Evolutionary conservation across 2,329 filamentous ascomycete genomes (phyloP).

Genomic region (Curvularia sp.): DNA sequence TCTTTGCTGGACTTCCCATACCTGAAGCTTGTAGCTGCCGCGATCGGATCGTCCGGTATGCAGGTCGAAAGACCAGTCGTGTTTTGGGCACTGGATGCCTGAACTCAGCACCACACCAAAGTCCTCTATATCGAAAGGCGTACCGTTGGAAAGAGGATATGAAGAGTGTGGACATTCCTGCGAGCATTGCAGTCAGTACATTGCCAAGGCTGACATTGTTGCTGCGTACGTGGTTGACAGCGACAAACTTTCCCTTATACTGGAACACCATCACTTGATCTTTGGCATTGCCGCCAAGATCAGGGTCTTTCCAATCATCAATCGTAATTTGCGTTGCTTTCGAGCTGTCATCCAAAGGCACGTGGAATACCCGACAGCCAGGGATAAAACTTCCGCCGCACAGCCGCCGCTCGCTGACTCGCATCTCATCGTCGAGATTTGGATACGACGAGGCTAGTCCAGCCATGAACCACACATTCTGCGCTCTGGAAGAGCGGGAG

Average conservation of each 20-base stretch:
- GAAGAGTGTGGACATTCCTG: conserved; percentile 68
- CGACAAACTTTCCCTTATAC: conserved; percentile 69
- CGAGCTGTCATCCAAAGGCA: conserved; percentile 33
- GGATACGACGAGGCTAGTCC: conserved; percentile 32
- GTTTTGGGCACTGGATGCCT: conserved; percentile 71
- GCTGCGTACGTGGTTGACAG: conserved; percentile 67
- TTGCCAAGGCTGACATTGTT: not conserved
- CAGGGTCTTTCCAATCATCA: conserved; percentile 37
- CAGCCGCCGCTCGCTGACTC: conserved; percentile 25
- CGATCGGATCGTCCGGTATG: conserved; percentile 68
- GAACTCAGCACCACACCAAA: conserved; percentile 70
- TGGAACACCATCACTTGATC: conserved; percentile 71
- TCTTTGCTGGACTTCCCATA: conserved; percentile 68
- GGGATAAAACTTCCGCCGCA: conserved; percentile 24
- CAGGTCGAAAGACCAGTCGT: conserved; percentile 75
- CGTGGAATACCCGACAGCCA: conserved; percentile 36
- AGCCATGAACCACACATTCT: conserved; percentile 35
- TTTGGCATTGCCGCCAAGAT: conserved; percentile 39
- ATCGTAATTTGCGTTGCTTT: conserved; percentile 26
- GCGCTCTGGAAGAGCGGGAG: conserved; percentile 27
- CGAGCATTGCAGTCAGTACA: not conserved
- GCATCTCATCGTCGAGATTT: conserved; percentile 20
- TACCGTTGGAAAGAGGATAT: conserved; percentile 69
- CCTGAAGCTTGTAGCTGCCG: conserved; percentile 65
- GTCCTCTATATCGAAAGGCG: conserved; percentile 74